Percentiles rank a stretch among this genome's conserved stretches.
Evolutionary conservation across 345 rosid genomes (phyloP).

Genomic region (Punica granatum): DNA sequence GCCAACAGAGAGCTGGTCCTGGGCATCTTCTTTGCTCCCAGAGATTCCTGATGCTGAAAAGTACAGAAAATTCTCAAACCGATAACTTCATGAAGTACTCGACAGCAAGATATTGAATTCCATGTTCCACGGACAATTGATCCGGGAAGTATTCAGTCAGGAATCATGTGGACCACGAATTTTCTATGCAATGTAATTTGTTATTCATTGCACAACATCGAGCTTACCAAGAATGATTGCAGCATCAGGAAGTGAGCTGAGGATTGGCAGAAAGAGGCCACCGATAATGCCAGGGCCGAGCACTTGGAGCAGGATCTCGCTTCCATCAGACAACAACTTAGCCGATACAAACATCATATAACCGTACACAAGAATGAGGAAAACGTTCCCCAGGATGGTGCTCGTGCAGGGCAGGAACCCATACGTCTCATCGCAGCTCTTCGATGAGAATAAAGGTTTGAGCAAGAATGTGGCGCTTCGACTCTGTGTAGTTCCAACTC

Average conservation of each 20-base stretch:
- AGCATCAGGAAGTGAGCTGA: slow-evolving; percentile 55
- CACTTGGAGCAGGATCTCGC: slow-evolving; percentile 41
- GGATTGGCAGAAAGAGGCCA: slow-evolving; percentile 42
- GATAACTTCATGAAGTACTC: background rate
- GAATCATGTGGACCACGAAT: background rate
- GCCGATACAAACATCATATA: slow-evolving; percentile 31
- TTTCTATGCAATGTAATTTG: background rate
- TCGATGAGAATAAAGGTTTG: slow-evolving; percentile 8
- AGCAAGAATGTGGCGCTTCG: background rate
- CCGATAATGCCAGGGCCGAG: slow-evolving; percentile 49
- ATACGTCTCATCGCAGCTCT: slow-evolving; percentile 32
- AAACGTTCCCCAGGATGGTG: slow-evolving; percentile 25
- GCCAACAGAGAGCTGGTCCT: slow-evolving; percentile 32
- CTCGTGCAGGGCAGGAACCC: slow-evolving; percentile 40
- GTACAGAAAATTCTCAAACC: background rate
- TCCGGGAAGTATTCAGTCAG: background rate
- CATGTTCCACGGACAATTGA: background rate
- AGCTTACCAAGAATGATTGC: slow-evolving; percentile 42
- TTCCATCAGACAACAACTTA: slow-evolving; percentile 25
- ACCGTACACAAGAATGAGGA: slow-evolving; percentile 28
- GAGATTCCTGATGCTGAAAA: slow-evolving; percentile 29
- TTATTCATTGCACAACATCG: background rate
- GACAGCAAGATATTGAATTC: background rate
- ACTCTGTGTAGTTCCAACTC: background rate
- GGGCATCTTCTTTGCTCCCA: slow-evolving; percentile 30